These are phyloP conservation scores for Hibiscus trionum DNA, from an alignment of 345 rosid genomes.

Conservation along the genomic window DNA sequence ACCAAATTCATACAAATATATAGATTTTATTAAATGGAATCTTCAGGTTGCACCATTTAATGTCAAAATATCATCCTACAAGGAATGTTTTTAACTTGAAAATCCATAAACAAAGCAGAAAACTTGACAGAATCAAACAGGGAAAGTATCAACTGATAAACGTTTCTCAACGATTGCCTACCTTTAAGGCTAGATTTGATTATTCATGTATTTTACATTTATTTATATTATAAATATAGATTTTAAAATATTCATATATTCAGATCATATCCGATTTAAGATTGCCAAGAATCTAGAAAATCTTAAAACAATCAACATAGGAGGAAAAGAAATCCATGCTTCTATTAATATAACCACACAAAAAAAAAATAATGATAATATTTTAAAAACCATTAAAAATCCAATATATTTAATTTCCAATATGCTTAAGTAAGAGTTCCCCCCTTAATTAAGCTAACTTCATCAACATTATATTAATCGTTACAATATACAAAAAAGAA, in stretches of 20 bases:
- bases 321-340: background rate
- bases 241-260: too few relatives aligned
- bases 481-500: background rate
- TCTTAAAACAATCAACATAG: background rate
- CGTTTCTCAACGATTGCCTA: background rate
- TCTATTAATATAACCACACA: background rate
- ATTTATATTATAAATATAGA: background rate
- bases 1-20: background rate
- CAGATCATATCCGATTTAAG: too few relatives aligned
- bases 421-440: too few relatives aligned
- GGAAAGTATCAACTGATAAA: background rate
- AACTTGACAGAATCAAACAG: background rate
- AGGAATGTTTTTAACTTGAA: background rate
- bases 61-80: background rate
- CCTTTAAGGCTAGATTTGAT: background rate
- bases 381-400: too few relatives aligned
- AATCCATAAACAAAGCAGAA: constrained; percentile 1
- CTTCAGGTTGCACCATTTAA: background rate
- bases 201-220: background rate
- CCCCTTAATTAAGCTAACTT: too few relatives aligned
- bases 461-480: too few relatives aligned
- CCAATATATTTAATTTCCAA: too few relatives aligned
- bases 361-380: background rate
- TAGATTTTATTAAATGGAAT: background rate
- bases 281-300: background rate